Conservation (phyloP, 2,329 filamentous ascomycete species). For the Cercospora sesami region DNA sequence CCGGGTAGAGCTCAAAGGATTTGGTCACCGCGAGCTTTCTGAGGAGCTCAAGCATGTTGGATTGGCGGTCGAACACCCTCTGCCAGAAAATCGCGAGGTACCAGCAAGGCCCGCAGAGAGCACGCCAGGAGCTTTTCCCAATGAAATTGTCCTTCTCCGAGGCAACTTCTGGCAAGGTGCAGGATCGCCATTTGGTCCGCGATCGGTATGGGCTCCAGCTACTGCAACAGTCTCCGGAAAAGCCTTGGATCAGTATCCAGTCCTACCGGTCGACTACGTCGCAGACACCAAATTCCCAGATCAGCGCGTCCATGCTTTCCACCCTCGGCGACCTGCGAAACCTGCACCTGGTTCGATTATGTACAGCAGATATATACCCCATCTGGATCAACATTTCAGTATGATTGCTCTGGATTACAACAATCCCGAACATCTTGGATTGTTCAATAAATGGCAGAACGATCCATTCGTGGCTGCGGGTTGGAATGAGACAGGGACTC, state of each 20-base stretch:
- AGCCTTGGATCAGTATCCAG: slow-evolving; percentile 41
- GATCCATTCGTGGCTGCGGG: slow-evolving; percentile 76
- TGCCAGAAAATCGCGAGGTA: slow-evolving; percentile 31
- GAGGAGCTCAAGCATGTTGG: slow-evolving; percentile 46
- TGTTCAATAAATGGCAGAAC: slow-evolving; percentile 82
- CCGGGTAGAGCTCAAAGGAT: slow-evolving; percentile 45
- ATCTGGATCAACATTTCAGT: slow-evolving; percentile 73
- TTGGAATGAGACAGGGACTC: slow-evolving; percentile 76
- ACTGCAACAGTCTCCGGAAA: slow-evolving; percentile 26
- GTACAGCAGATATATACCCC: slow-evolving; percentile 77
- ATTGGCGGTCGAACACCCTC: slow-evolving; percentile 48
- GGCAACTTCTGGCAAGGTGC: slow-evolving; percentile 51
- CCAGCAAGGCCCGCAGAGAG: slow-evolving; percentile 30
- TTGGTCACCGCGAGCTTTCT: slow-evolving; percentile 40
- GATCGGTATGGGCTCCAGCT: slow-evolving; percentile 40
- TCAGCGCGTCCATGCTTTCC: slow-evolving; percentile 59
- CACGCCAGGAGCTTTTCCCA: slow-evolving; percentile 32
- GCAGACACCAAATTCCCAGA: slow-evolving; percentile 52
- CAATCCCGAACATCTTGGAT: slow-evolving; percentile 62
- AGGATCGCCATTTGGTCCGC: slow-evolving; percentile 45
- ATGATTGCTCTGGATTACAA: slow-evolving; percentile 72
- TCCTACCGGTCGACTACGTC: slow-evolving; percentile 46
- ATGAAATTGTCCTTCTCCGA: slow-evolving; percentile 53
- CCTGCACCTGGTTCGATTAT: slow-evolving; percentile 68
- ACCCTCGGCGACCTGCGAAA: slow-evolving; percentile 71